Evolutionary conservation across 768 basidiomycete genomes (phyloP).

Genomic region (Suillus subaureus): DNA sequence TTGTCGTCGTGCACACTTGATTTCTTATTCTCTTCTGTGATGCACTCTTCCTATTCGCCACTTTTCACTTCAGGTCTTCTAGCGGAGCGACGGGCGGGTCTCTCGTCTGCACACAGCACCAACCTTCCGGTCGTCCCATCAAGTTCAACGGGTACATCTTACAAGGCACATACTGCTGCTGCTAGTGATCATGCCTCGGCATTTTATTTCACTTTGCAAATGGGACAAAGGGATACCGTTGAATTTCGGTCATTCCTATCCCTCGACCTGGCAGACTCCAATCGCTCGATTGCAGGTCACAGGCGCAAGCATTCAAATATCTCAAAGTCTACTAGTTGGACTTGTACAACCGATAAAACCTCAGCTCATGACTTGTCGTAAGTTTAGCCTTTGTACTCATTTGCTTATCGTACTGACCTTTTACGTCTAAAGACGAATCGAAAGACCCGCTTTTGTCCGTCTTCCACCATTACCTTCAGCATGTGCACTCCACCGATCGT

Average conservation of each 20-base stretch:
- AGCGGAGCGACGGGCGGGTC: constrained; percentile 30
- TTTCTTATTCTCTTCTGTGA: constrained; percentile 7
- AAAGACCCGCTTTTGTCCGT: constrained; percentile 23
- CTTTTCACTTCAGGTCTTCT: constrained; percentile 68
- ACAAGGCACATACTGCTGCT: constrained; percentile 13
- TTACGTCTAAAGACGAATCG: constrained; percentile 22
- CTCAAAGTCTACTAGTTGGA: constrained; percentile 35
- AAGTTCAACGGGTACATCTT: background rate
- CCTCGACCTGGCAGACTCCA: constrained; percentile 64
- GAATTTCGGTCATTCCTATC: constrained; percentile 65
- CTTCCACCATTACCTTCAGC: constrained; percentile 16
- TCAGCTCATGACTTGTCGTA: constrained; percentile 18
- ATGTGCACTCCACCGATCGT: constrained; percentile 31
- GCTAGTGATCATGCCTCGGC: constrained; percentile 38
- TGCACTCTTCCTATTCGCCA: constrained; percentile 47
- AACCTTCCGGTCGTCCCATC: constrained; percentile 23
- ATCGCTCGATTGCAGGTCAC: constrained; percentile 42
- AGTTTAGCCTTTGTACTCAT: constrained; percentile 5
- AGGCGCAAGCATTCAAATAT: constrained; percentile 35
- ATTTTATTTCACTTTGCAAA: constrained; percentile 51
- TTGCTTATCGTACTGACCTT: background rate
- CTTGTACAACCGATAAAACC: constrained; percentile 18
- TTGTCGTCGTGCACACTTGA: background rate
- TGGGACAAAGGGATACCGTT: constrained; percentile 38
- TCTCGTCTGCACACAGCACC: constrained; percentile 19